Evolutionary conservation across 495 filamentous ascomycete genomes (phyloP).

Genomic region (Immersiella caudata): DNA sequence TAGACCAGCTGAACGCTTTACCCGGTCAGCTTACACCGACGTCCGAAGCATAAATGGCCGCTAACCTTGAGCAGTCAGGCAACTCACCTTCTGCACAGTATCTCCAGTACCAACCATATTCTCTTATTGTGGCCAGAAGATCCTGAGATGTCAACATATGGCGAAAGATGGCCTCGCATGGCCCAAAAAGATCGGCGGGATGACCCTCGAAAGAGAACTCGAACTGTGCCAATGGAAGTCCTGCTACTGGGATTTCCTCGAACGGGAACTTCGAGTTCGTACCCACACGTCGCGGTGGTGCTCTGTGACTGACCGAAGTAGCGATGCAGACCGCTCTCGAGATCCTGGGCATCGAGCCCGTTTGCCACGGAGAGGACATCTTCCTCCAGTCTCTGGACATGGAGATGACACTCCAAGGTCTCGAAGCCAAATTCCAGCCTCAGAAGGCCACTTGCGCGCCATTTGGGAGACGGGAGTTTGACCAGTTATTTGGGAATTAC

Average conservation of each 20-base stretch:
- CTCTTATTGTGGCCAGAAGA: too few relatives aligned
- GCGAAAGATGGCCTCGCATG: too few relatives aligned
- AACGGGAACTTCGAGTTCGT: constrained; percentile 15
- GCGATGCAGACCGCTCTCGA: constrained; percentile 11
- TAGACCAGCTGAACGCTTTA: too few relatives aligned
- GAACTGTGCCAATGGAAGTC: constrained; percentile 9
- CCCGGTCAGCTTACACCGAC: too few relatives aligned
- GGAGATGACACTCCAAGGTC: constrained; percentile 8
- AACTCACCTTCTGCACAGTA: too few relatives aligned
- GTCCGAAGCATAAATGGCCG: too few relatives aligned
- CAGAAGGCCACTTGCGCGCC: constrained; percentile 5
- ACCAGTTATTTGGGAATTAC: constrained; percentile 11
- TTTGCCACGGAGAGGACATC: constrained; percentile 12
- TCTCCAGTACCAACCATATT: too few relatives aligned
- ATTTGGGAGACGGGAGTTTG: constrained; percentile 7
- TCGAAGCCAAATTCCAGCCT: constrained; percentile 11
- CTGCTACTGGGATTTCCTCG: constrained; percentile 6
- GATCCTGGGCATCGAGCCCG: constrained; percentile 9
- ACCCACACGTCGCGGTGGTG: neutral
- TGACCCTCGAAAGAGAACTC: constrained; percentile 11
- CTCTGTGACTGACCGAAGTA: neutral
- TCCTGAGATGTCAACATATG: too few relatives aligned
- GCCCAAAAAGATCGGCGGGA: constrained; percentile 10
- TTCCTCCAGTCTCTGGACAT: constrained; percentile 11
- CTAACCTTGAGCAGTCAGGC: too few relatives aligned